phyloP scores from a whole-genome alignment of 1,284 basidiomycete genomes.

The Anthracocystis setariae region DNA sequence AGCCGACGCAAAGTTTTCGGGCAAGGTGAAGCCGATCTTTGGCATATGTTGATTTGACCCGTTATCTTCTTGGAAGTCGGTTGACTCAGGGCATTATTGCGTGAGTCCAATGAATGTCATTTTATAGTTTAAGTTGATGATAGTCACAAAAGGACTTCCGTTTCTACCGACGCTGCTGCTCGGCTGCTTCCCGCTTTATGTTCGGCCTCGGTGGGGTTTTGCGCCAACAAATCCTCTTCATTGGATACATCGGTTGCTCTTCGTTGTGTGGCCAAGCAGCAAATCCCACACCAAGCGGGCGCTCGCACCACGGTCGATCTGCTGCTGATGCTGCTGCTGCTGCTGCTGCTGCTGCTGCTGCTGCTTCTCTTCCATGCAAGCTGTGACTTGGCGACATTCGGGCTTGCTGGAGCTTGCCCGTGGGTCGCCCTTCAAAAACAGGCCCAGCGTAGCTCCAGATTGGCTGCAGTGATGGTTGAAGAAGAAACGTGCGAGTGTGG shows the following conservation, averaged over 20 bases:
- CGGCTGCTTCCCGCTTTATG: background rate
- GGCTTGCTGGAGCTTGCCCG: background rate
- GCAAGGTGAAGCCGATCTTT: too few relatives aligned
- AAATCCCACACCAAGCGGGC: too few relatives aligned
- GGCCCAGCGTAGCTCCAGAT: too few relatives aligned
- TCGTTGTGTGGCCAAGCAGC: too few relatives aligned
- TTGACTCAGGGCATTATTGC: background rate
- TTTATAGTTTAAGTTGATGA: background rate
- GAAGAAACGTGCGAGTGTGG: constrained; percentile 5
- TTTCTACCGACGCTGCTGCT: background rate
- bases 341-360: too few relatives aligned
- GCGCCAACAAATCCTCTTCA: background rate
- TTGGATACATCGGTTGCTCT: background rate
- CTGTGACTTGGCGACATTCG: too few relatives aligned
- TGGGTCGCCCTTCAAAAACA: background rate
- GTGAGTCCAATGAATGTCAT: constrained; percentile 6
- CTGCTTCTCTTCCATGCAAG: too few relatives aligned
- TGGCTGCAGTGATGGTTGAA: background rate
- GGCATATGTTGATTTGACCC: background rate
- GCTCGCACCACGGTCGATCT: too few relatives aligned
- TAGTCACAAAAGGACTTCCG: constrained; percentile 3
- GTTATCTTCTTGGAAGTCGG: background rate
- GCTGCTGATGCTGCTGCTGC: too few relatives aligned
- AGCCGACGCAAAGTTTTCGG: constrained; percentile 12
- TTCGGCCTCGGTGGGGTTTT: background rate